Base-by-base conservation (phyloP, 2,329 filamentous ascomycete genomes). In the Nigrospora sphaerica region DNA sequence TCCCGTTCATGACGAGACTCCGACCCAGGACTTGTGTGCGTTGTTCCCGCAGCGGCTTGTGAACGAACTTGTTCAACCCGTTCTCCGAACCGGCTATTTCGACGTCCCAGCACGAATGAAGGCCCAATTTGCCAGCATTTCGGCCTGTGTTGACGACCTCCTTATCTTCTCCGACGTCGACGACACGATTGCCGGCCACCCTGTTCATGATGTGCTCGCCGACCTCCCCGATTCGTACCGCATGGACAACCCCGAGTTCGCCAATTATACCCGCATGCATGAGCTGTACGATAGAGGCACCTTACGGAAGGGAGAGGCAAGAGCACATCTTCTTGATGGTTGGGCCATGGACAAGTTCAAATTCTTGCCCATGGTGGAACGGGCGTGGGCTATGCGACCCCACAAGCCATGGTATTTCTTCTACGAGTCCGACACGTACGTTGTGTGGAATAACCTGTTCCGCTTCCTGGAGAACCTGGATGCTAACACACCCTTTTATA, bases 261-360 rank as follows among this genome's bases (percentile, higher is more conserved):
- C 60, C 11, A 60, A 60, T 18, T 74, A 75, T 45, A 55, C 72
- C 19, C 63, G 63, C 38, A 68, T 75, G 52, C 47, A 39, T 23
- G 17, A 45, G 17, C 41, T 47, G 17, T 33, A 42, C 32, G 40
- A 42, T 32, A 42, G 34, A 17, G 40, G 40, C 32, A 42, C 40
- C 12, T 32, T 19, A 14, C 32, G 32, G 32, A 11, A 23, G 40
- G 32, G 32, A 32, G 40, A 42, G 12, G 32, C 40, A 19, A 33
- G 32, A 12, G 32, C 40, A 11, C 17, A 42, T 11, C 4, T 63
- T 50, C 23, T 28, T 28, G 63, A 59, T 36, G 74, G 74, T 3
- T 78, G 76, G 76, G 68, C 61, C 23, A 64, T 79, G 39, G 76
- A 80, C 59, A 75, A 75, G 55, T 80, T 72, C 66, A 80, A 80